Base-by-base conservation (phyloP, 2,329 filamentous ascomycete genomes). In the Colletotrichum tropicale region DNA sequence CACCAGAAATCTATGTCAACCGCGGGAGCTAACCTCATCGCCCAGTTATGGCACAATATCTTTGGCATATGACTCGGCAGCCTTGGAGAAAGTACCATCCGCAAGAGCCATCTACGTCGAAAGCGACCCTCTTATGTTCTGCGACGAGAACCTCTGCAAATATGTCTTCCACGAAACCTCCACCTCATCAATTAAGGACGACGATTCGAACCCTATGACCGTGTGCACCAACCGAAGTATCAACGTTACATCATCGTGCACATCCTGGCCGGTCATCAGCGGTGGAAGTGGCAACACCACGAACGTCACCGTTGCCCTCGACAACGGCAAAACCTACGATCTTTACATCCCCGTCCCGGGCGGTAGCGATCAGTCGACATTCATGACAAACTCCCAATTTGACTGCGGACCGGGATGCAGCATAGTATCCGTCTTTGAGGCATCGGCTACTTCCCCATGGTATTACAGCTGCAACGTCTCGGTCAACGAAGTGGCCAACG, bases 381-480 rank as follows among this genome's bases (percentile, higher is more conserved):
- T 83, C 76, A 82, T 85, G 77, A 84, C 84, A 10, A 78, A 83
- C 64, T 78, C 75, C 30, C 0, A 68, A 70, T 9, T 66, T 61
- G 9, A 76, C 8, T 82, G 82, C 69, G 81, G 79, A 16, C 30
- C 75, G 0, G 72, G 80, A 7, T 84, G 83, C 77, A 79, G 78
- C 66, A 55, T 75, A 16, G 79, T 87, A 8, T 76, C 81, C 32
- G 86, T 81, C 4, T 85, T 88, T 18, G 86, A 88, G 72, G 81
- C 85, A 3, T 85, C 83, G 1, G 26, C 68, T 18, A 80, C 73
- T 2, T 70, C 82, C 6, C 80, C 86, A 0, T 88, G 85, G 85
- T 87, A 82, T 71, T 88, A 88, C 78, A 75, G 68, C 16, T 88
- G 86, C 79, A 84, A 86, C 66, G 80, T 86, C 18, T 84, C 81